Evolutionary conservation across 805 yeast species (phyloP).

Genomic region (Kuraishia floccosa): DNA sequence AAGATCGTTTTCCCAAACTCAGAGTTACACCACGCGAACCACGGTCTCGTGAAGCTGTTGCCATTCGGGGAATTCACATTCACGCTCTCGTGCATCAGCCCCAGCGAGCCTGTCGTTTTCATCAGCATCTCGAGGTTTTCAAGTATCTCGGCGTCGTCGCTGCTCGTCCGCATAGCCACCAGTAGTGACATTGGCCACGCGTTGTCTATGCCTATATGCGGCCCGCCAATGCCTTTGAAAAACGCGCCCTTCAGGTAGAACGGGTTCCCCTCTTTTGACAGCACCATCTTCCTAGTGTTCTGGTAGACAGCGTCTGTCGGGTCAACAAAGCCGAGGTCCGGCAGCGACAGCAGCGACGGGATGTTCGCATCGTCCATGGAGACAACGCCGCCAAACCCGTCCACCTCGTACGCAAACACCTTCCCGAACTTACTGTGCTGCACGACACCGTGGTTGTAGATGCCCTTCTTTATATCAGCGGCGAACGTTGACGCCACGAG

Average conservation of each 20-base stretch:
- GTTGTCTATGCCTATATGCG: conserved; percentile 68
- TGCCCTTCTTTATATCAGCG: conserved; percentile 35
- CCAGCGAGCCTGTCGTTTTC: conserved; percentile 59
- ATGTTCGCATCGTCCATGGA: conserved; percentile 89
- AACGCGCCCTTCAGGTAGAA: conserved; percentile 52
- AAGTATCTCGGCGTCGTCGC: conserved; percentile 58
- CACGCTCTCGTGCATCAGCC: conserved; percentile 78
- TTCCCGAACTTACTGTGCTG: conserved; percentile 59
- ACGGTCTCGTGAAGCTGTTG: conserved; percentile 56
- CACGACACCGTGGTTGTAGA: conserved; percentile 52
- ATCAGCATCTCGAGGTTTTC: conserved; percentile 36
- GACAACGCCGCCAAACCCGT: conserved; percentile 66
- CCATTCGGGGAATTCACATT: conserved; percentile 44
- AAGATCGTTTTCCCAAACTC: conserved; percentile 85
- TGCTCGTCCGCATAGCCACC: conserved; percentile 62
- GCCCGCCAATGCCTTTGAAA: conserved; percentile 82
- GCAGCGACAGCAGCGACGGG: conserved; percentile 72
- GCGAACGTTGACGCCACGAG: conserved; percentile 24
- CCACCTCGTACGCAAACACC: conserved; percentile 83
- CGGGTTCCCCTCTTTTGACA: conserved; percentile 64
- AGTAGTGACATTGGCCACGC: conserved; percentile 93
- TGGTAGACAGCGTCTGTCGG: conserved; percentile 49
- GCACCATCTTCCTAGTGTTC: conserved; percentile 70
- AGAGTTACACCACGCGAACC: conserved; percentile 94
- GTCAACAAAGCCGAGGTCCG: conserved; percentile 60